Evolutionary conservation across 805 yeast species (phyloP).

Genomic region (Pichia phayaonensis): DNA sequence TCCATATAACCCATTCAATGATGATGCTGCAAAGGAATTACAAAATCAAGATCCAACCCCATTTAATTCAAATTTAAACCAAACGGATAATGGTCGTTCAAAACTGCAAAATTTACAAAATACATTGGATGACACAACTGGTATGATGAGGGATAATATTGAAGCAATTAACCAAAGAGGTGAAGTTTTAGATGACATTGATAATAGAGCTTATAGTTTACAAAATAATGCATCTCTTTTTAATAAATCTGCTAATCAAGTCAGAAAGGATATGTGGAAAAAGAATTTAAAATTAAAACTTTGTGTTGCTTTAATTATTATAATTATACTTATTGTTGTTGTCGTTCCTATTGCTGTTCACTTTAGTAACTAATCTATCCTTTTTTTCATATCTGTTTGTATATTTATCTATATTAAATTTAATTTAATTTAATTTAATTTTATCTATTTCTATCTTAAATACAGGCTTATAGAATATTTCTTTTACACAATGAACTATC

Average conservation of each 20-base stretch:
- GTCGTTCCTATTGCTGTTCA: constrained; percentile 93
- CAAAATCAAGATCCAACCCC: constrained; percentile 12
- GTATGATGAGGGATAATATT: constrained; percentile 95
- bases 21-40: constrained; percentile 25
- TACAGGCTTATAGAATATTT: neutral
- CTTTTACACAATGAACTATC: neutral
- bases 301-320: constrained; percentile 74
- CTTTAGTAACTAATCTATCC: constrained; percentile 36
- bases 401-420: neutral
- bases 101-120: constrained; percentile 26
- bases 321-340: constrained; percentile 74
- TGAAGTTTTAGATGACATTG: constrained; percentile 84
- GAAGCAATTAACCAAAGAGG: constrained; percentile 94
- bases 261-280: constrained; percentile 99
- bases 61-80: neutral
- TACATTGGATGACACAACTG: constrained; percentile 69
- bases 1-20: constrained; percentile 29
- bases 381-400: neutral
- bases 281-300: constrained; percentile 94
- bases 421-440: neutral
- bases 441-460: neutral
- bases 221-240: constrained; percentile 91
- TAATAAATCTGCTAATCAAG: constrained; percentile 94
- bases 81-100: constrained; percentile 11
- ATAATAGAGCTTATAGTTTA: constrained; percentile 86